Evolutionary conservation across 495 filamentous ascomycete genomes (phyloP).

Genomic region (Pyrenula aspistea): DNA sequence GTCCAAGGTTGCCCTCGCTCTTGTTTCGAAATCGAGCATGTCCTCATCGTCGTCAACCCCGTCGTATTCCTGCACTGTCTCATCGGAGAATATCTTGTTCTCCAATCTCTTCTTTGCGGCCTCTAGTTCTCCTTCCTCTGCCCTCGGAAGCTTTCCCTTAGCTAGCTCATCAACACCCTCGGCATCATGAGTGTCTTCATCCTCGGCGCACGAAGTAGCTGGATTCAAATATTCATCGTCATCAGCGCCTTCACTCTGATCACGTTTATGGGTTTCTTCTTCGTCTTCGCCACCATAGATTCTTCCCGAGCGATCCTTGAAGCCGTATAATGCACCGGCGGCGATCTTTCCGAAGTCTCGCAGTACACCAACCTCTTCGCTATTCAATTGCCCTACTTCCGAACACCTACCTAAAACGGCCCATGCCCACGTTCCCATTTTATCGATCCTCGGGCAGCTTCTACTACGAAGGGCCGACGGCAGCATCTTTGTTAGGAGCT

Average conservation of each 20-base stretch:
- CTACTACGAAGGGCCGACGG: constrained; percentile 29
- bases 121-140: constrained; percentile 29
- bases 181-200: constrained; percentile 12
- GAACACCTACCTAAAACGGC: constrained; percentile 35
- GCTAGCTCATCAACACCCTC: background rate
- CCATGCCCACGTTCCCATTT: constrained; percentile 39
- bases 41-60: constrained; percentile 10
- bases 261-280: constrained; percentile 7
- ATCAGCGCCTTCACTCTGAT: constrained; percentile 4
- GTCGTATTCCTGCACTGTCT: constrained; percentile 5
- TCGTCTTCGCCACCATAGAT: constrained; percentile 9
- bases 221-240: constrained; percentile 11
- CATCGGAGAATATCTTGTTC: constrained; percentile 23
- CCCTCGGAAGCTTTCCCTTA: constrained; percentile 5
- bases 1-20: constrained; percentile 51
- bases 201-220: too few relatives aligned
- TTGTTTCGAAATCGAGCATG: constrained; percentile 11
- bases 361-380: constrained; percentile 38
- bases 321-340: constrained; percentile 26
- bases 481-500: constrained; percentile 24
- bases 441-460: constrained; percentile 31
- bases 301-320: constrained; percentile 21
- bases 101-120: constrained; percentile 48
- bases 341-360: constrained; percentile 36
- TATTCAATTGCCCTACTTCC: constrained; percentile 32